A percentile compares a stretch with the other conserved stretches of the same genome.
phyloP scores from a whole-genome alignment of 805 yeast species.

The Lipomyces starkeyi region DNA sequence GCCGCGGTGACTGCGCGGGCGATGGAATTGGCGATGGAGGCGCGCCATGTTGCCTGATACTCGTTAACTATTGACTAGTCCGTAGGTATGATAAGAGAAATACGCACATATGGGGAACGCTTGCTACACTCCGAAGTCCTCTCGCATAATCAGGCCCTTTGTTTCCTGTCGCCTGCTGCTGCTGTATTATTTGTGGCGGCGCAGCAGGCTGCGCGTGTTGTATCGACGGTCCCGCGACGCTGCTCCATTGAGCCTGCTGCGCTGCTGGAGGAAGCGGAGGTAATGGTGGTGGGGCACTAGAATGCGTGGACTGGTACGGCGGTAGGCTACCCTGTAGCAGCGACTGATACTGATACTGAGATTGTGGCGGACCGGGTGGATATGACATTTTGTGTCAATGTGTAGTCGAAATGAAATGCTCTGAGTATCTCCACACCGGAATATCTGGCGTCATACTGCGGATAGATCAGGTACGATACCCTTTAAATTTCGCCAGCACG shows the following conservation, averaged over 20 bases:
- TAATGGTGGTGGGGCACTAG: background rate
- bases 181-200: background rate
- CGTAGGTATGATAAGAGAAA: background rate
- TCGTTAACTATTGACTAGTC: background rate
- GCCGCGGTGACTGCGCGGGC: background rate
- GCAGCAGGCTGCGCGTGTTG: background rate
- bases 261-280: background rate
- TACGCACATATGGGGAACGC: background rate
- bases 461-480: background rate
- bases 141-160: background rate
- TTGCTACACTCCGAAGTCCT: background rate
- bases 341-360: background rate
- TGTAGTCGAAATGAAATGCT: background rate
- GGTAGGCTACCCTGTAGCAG: background rate
- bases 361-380: background rate
- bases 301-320: background rate
- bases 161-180: conserved; percentile 7
- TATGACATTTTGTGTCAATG: background rate
- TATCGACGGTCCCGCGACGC: background rate
- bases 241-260: background rate
- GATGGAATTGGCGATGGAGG: conserved; percentile 10
- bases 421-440: background rate
- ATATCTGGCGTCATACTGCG: background rate
- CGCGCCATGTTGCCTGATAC: background rate
- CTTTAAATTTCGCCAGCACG: background rate